Base-by-base conservation (phyloP, 2,329 filamentous ascomycete species). In the Hawksworthiomyces lignivorus region DNA sequence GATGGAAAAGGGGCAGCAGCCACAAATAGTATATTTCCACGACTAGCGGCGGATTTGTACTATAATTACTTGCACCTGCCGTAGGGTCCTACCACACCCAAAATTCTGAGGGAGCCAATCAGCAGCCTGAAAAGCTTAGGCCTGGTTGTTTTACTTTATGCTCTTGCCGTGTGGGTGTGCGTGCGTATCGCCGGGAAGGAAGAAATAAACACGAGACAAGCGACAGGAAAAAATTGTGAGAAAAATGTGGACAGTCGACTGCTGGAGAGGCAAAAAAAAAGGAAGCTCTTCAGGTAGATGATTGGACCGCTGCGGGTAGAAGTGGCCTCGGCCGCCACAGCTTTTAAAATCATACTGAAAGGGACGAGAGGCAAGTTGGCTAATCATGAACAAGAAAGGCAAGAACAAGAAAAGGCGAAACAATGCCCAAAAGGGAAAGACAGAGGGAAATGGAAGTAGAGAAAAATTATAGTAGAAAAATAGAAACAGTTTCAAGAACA, bases 31-130 rank as follows among this genome's bases (percentile, higher is more conserved):
- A 32, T 20, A 27, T 31, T 26, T n/a, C 19, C 39, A 4, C 36
- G 30, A 32, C 33, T 27, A 28, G 32, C 26, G 19, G 31, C 19
- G 21, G 31, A 32, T 33, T 22, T 26, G 22, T 4, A n/a, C n/a
- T n/a, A n/a, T n/a, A n/a, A n/a, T n/a, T n/a, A n/a, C n/a, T n/a
- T n/a, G n/a, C n/a, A n/a, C n/a, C n/a, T n/a, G n/a, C n/a, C n/a
- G n/a, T n/a, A n/a, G n/a, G n/a, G 33, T 28, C 33, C 19, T 32
- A 35, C 8, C 39, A 42, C 30, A 36, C 40, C 28, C 39, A 41
- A 24, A 34, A 37, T 35, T 32, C 43, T 37, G 43, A 46, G 41
- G 43, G 39, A 32, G 36, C 48, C 48, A 50, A 50, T 50, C 39
- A 43, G 22, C 28, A 18, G 24, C 20, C 43, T 48, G 48, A 46